Conservation (phyloP, 2,329 filamentous ascomycete genomes). For the Alternaria dauci region DNA sequence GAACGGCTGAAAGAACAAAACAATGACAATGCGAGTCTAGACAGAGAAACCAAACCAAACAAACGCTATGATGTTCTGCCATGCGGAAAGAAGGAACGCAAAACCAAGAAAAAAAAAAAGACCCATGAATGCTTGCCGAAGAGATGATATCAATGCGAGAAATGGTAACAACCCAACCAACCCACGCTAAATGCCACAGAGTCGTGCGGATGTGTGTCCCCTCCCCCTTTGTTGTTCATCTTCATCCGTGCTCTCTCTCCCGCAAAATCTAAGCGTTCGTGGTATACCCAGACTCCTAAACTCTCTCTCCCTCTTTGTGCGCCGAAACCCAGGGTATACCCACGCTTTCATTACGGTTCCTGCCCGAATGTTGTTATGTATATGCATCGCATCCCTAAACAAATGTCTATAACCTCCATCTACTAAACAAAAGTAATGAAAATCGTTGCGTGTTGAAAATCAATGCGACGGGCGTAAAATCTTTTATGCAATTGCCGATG, state of each 20-base stretch:
- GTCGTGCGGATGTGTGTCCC: constrained; percentile 33
- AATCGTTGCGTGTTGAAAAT: constrained; percentile 7
- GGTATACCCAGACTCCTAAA: constrained; percentile 11
- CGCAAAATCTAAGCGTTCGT: constrained; percentile 14
- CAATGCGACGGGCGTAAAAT: background rate
- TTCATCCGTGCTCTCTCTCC: constrained; percentile 25
- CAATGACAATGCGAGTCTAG: constrained; percentile 28
- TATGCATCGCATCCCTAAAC: constrained; percentile 4
- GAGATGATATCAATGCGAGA: constrained; percentile 28
- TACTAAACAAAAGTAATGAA: constrained; percentile 3
- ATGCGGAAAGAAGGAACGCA: constrained; percentile 21
- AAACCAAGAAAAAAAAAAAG: constrained; percentile 16
- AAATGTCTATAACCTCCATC: constrained; percentile 2
- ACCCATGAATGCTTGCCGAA: constrained; percentile 16
- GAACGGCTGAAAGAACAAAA: constrained; percentile 4
- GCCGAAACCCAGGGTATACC: constrained; percentile 21
- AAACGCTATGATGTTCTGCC: constrained; percentile 41
- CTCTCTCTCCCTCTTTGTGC: constrained; percentile 13
- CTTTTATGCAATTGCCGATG: constrained; percentile 14
- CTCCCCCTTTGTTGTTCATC: constrained; percentile 3
- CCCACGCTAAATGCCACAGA: constrained; percentile 52
- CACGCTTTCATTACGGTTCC: constrained; percentile 40
- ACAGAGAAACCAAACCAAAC: constrained; percentile 17
- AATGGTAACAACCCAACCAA: constrained; percentile 33
- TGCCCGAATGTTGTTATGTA: constrained; percentile 29